phyloP scores from a whole-genome alignment of 805 yeast species.

The Lachancea waltii region DNA sequence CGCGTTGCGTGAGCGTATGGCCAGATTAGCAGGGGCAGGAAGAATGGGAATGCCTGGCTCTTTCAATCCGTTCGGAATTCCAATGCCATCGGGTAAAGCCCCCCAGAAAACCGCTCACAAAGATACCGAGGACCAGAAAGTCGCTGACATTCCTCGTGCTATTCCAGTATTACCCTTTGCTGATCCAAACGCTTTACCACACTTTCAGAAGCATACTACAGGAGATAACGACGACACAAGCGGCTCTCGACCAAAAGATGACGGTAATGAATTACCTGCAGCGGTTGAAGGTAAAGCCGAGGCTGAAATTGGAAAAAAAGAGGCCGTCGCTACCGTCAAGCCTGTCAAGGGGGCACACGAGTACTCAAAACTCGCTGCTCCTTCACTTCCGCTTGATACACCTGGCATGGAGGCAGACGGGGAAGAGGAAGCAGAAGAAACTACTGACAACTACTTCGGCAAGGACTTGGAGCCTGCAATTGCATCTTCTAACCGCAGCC shows the following conservation, averaged over 20 bases:
- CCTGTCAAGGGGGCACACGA: conserved; percentile 10
- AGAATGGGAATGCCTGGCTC: conserved; percentile 53
- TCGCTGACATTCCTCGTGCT: conserved; percentile 31
- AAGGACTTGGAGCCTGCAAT: conserved; percentile 1
- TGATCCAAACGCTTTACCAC: conserved; percentile 32
- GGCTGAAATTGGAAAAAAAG: not conserved
- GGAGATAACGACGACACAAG: not conserved
- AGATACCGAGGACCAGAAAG: conserved; percentile 6
- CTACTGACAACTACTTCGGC: conserved; percentile 10
- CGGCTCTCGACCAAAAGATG: not conserved
- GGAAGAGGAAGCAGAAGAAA: conserved; percentile 33
- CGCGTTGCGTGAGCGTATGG: conserved; percentile 87
- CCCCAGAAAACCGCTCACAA: conserved; percentile 17
- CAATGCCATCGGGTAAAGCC: conserved; percentile 22
- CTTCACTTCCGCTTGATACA: conserved; percentile 20
- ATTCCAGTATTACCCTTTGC: conserved; percentile 52
- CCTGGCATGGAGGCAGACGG: conserved; percentile 74
- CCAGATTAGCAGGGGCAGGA: conserved; percentile 82
- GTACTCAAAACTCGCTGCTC: conserved; percentile 6
- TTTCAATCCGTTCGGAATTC: conserved; percentile 39
- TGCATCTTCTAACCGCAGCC: not conserved
- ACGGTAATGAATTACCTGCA: conserved; percentile 6
- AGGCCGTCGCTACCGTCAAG: too few species aligned
- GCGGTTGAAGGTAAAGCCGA: conserved; percentile 11
- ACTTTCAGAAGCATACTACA: conserved; percentile 14